Evolutionary conservation across 345 rosid species (phyloP), one percentile per base, ranked within the genome.

Genomic region (Garcia nutans): DNA sequence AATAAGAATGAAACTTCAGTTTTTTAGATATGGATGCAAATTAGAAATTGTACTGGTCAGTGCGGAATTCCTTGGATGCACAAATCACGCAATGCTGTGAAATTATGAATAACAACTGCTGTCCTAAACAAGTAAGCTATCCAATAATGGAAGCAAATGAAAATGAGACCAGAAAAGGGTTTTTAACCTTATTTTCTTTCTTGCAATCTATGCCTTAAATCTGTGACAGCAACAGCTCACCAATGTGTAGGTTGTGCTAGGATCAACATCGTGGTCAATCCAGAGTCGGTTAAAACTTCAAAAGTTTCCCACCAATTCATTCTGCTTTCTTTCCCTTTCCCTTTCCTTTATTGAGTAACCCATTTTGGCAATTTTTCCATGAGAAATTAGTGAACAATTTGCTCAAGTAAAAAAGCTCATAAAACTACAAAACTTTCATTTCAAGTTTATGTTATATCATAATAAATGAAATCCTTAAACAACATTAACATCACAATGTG

Each of bases 181-280:
- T 31, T 37, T 60, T 13, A 47, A 66, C 41, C 63, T 75, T 66
- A 64, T 59, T 74, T 52, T 62, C 5, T 16, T 37, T 76, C 44
- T 50, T 3, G 33, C 6, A 37, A 6, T 37, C 41, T 37, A 6
- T 37, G n/a, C 13, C 50, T 49, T 12, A 60, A 55, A 6, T 24
- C 1, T 12, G 13, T 74, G 89, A 88, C 73, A 23, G 76, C 23
- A 73, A 83, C 87, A 52, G 57, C 57, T 68, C 71, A 85, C 90
- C 92, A 67, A 71, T 74, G 71, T 54, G 47, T 15, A 52, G 83
- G 80, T 77, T 79, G 72, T 59, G 82, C 73, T 75, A 75, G 82
- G 80, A 84, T 75, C 79, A 33, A 77, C 64, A 62, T 80, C 79
- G n/a, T 74, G 63, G 75, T 84, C 77, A 28, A 24, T 15, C 26